These are phyloP conservation scores for Teunomyces stri DNA, from an alignment of 805 yeast species.

Conservation along the genomic window DNA sequence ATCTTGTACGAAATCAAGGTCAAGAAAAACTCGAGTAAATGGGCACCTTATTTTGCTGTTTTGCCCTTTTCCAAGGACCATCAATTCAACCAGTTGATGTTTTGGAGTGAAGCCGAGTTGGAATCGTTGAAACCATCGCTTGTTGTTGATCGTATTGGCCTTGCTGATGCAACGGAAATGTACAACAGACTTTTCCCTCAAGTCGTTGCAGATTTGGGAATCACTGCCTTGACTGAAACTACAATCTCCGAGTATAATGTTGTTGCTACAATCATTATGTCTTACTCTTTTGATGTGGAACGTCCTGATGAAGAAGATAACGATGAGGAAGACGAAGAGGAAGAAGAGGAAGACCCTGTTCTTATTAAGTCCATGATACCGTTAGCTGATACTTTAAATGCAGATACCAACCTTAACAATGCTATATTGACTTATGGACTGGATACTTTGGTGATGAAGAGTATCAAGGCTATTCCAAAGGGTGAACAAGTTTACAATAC, in stretches of 20 bases:
- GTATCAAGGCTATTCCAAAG: constrained; percentile 54
- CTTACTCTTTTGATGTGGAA: constrained; percentile 88
- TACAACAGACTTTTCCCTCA: constrained; percentile 45
- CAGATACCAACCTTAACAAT: constrained; percentile 74
- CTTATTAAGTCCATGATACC: constrained; percentile 83
- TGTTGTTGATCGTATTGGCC: constrained; percentile 69
- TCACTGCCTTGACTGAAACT: constrained; percentile 24
- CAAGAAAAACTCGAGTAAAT: constrained; percentile 47
- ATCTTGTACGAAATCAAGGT: constrained; percentile 58
- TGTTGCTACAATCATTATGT: constrained; percentile 78
- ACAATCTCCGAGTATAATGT: constrained; percentile 61
- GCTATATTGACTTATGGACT: constrained; percentile 61
- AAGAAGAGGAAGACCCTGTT: constrained; percentile 14
- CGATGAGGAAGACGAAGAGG: constrained; percentile 26
- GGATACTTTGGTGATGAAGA: constrained; percentile 63
- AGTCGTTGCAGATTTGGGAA: constrained; percentile 35
- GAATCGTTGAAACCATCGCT: constrained; percentile 62
- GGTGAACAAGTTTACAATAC: constrained; percentile 84
- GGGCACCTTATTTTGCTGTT: constrained; percentile 71
- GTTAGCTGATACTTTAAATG: constrained; percentile 85
- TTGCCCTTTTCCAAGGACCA: constrained; percentile 50
- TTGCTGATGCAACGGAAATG: constrained; percentile 60
- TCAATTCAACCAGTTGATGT: constrained; percentile 68
- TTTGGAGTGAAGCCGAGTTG: constrained; percentile 70
- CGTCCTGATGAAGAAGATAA: constrained; percentile 21